Evolutionary conservation across 225 moss, liverwort and hornwort species (phyloP).

Genomic region (Bryoerythrophyllum caledonicum): DNA sequence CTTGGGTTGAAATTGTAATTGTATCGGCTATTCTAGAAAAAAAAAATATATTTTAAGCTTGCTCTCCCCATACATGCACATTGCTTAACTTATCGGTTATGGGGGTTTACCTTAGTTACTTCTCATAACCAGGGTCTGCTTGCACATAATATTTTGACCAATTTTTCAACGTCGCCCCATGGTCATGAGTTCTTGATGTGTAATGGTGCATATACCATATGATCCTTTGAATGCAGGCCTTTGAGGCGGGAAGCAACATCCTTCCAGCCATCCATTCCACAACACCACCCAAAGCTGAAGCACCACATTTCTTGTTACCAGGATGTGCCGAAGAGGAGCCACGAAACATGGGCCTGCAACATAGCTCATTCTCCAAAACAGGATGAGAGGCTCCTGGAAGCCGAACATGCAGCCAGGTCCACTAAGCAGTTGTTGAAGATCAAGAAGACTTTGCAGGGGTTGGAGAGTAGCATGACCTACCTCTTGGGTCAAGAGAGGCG

Average conservation of each 20-base stretch:
- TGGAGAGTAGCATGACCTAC: slow-evolving; percentile 78
- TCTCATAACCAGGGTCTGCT: no score
- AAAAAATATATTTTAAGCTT: no score
- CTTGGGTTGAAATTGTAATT: no score
- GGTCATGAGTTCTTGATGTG: not conserved
- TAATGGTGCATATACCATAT: not conserved
- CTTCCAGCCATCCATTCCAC: slow-evolving; percentile 25
- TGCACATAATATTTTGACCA: no score
- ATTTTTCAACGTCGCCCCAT: not conserved
- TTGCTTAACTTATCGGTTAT: no score
- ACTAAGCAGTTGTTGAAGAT: slow-evolving; percentile 39
- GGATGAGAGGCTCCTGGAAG: slow-evolving; percentile 34
- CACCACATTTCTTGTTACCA: slow-evolving; percentile 42
- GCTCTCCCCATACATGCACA: no score
- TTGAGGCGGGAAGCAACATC: slow-evolving; percentile 21
- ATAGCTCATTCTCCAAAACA: no score
- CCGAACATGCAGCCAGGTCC: slow-evolving; percentile 18
- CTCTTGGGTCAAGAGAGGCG: slow-evolving; percentile 81
- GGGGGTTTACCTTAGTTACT: no score
- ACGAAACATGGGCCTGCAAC: slow-evolving; percentile 15
- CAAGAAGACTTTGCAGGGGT: slow-evolving; percentile 50
- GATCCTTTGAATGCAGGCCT: slow-evolving; percentile 24
- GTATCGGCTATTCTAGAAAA: no score
- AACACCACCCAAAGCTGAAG: slow-evolving; percentile 32
- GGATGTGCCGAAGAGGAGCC: slow-evolving; percentile 27